phyloP scores from a whole-genome alignment of 148 eudicot genomes.

The Selenicereus undatus region DNA sequence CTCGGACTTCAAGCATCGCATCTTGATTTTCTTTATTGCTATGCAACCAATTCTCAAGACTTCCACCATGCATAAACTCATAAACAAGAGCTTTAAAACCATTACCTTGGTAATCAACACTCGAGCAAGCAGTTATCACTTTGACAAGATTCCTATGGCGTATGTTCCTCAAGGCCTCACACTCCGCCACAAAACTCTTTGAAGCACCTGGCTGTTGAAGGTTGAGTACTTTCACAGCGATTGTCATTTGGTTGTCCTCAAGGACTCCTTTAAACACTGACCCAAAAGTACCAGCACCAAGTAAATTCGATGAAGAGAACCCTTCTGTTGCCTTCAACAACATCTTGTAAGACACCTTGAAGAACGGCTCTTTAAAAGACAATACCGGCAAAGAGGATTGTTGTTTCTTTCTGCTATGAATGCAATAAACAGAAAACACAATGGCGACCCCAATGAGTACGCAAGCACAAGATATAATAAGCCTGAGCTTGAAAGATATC shows the following conservation, averaged over 20 bases:
- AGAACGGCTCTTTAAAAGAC: constrained; percentile 4
- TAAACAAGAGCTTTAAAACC: constrained; percentile 34
- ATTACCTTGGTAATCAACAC: constrained; percentile 24
- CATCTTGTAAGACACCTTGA: constrained; percentile 25
- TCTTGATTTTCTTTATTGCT: not conserved
- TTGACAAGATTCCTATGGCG: constrained; percentile 28
- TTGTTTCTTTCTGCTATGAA: constrained; percentile 8
- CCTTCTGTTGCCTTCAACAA: constrained; percentile 32
- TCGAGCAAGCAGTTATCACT: constrained; percentile 33
- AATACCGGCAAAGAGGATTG: not conserved
- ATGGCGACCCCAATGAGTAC: not conserved
- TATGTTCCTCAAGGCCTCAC: constrained; percentile 25
- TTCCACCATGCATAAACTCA: constrained; percentile 31
- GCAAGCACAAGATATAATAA: constrained; percentile 2
- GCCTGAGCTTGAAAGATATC: not conserved
- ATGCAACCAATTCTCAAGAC: constrained; percentile 29
- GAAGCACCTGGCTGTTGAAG: constrained; percentile 26
- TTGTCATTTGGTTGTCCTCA: not conserved
- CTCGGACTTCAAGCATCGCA: not conserved
- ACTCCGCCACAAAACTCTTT: constrained; percentile 36
- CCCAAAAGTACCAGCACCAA: constrained; percentile 27
- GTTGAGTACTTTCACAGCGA: constrained; percentile 37
- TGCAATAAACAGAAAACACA: not conserved
- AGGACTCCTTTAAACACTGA: constrained; percentile 25
- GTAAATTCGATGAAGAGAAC: constrained; percentile 22